Conservation (phyloP, 306 rosid genomes). For the Coriaria nepalensis region DNA sequence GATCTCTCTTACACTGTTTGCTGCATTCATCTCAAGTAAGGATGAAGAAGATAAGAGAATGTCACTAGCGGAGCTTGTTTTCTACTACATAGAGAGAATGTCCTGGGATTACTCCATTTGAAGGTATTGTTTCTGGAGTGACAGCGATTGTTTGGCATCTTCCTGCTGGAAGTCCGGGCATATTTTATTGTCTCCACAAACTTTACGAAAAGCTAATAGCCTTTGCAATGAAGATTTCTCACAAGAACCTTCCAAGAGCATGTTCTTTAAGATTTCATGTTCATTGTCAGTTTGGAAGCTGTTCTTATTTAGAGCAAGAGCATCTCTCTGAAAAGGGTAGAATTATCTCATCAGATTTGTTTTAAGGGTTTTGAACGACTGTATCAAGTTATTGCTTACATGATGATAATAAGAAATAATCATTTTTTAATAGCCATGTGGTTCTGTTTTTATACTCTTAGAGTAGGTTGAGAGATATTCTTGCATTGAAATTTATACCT, state of each 20-base stretch:
- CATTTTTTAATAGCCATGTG: no score
- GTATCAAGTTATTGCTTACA: no score
- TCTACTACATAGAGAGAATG: constrained; percentile 68
- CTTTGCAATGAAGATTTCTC: constrained; percentile 41
- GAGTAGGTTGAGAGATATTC: no score
- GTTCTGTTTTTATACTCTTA: no score
- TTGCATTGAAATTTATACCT: no score
- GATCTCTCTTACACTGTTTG: constrained; percentile 76
- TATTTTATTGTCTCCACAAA: constrained; percentile 55
- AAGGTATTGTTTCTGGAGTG: constrained; percentile 94
- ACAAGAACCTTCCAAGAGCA: constrained; percentile 65
- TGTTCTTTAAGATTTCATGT: no score
- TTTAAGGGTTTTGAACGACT: no score
- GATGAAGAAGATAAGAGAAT: constrained; percentile 32
- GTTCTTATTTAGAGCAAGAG: no score
- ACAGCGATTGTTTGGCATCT: constrained; percentile 62
- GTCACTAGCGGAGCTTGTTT: constrained; percentile 73
- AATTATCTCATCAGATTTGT: no score
- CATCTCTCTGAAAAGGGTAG: no score
- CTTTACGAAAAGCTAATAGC: constrained; percentile 43
- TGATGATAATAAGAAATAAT: no score
- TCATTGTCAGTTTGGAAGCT: no score
- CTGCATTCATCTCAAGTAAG: constrained; percentile 49
- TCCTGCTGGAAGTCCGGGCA: constrained; percentile 93
- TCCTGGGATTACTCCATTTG: constrained; percentile 80